Evolutionary conservation across 2,329 filamentous ascomycete species (phyloP), one percentile per base, ranked within the genome.

Genomic region (Emmonsiellopsis sp.): DNA sequence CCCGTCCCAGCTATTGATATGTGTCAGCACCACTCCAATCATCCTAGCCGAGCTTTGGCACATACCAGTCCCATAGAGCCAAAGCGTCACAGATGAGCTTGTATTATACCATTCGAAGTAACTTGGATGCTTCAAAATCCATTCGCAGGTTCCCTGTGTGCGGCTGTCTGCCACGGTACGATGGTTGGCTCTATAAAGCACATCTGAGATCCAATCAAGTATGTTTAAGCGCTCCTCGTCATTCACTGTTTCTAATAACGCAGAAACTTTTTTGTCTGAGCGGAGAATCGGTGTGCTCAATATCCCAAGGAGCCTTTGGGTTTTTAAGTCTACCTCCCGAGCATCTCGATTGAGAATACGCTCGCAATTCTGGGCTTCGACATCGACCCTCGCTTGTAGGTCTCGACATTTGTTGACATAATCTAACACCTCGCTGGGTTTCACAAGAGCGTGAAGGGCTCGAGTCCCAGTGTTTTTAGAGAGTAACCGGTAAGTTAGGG

Each of bases 1-100:
- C 64, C 65, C 4, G 60, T 58, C 32, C 65, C 64, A 50, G 63
- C 59, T 62, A 31, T 51, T 11, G 34, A 41, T 50, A 30, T n/a
- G 15, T 2, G 16, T 40, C 20, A 49, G 31, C 9, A 40, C 10
- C 7, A 16, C n/a, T 20, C 13, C 20, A 43, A n/a, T 45, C 20
- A 30, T 30, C 7, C 8, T 31, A 30, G 16, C 7, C 32, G 43
- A 5, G 35, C 6, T 7, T 31, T 10, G 11, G 35, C 11, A 41
- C 48, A 13, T 41, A 50, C 48, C 55, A 16, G 52, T 50, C 8
- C 61, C 59, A 40, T 59, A 54, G 6, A 64, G 57, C 59, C 59
- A 60, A 31, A 63, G 52, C 3, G 63, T 50, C 37, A 15, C 35
- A 2, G 61, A 58, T 1, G 56, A 59, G 7, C 46, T 57, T 1